A percentile compares a stretch with the other conserved stretches of the same genome.
Conservation (phyloP, 2,329 filamentous ascomycete species). For the Penicillium sp. region DNA sequence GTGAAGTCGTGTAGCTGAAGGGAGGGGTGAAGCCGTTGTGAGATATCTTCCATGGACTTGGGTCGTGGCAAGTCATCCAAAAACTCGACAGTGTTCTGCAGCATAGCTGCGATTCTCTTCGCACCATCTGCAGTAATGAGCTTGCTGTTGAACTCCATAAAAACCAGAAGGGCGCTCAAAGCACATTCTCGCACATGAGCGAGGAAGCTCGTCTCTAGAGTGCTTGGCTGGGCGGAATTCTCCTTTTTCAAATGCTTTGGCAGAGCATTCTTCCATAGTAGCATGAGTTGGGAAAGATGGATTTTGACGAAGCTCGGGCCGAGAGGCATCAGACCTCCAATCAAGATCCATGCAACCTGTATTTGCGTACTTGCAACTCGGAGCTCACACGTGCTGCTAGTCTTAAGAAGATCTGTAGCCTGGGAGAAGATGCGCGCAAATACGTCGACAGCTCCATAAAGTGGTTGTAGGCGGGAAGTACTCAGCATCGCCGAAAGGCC, state of each 20-base stretch:
- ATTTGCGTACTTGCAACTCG: conserved; percentile 91
- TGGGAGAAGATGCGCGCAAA: conserved; percentile 89
- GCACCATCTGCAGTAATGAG: conserved; percentile 92
- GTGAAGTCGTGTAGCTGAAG: conserved; percentile 88
- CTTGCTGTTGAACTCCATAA: conserved; percentile 89
- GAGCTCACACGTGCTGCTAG: conserved; percentile 85
- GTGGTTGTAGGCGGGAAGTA: conserved; percentile 79
- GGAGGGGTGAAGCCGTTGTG: conserved; percentile 78
- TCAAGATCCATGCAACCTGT: conserved; percentile 95
- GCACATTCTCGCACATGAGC: conserved; percentile 95
- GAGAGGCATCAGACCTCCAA: conserved; percentile 93
- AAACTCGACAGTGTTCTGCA: conserved; percentile 91
- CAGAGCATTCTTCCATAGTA: conserved; percentile 96
- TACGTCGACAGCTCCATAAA: conserved; percentile 94
- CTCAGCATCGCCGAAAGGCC: conserved; percentile 88
- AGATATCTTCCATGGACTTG: conserved; percentile 82
- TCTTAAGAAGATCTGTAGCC: conserved; percentile 88
- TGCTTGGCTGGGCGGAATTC: conserved; percentile 77
- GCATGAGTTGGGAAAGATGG: conserved; percentile 85
- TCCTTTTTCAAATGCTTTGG: conserved; percentile 94
- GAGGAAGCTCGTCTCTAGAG: conserved; percentile 87
- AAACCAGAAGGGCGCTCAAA: conserved; percentile 84
- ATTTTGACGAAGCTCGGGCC: conserved; percentile 99
- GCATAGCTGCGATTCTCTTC: conserved; percentile 87
- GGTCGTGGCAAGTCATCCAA: conserved; percentile 79